phyloP scores from a whole-genome alignment of 306 rosid species.

The Sesbania bispinosa region DNA sequence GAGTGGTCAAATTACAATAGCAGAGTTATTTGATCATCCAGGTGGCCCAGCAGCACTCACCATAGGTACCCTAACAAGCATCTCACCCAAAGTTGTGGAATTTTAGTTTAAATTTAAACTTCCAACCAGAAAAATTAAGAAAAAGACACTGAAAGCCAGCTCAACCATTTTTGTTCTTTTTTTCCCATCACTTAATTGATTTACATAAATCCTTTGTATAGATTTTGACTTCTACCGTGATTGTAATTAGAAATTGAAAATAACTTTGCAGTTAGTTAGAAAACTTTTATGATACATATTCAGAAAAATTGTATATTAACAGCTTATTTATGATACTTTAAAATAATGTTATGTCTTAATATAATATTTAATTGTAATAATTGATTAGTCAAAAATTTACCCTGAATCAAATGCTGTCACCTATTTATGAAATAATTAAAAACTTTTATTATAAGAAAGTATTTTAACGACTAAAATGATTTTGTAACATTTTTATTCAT shows the following conservation, averaged over 20 bases:
- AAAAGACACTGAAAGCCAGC: background rate
- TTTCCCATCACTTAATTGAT: background rate
- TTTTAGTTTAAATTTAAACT: background rate
- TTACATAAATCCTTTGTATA: background rate
- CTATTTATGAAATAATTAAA: background rate
- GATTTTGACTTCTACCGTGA: background rate
- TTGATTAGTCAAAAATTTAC: too few species aligned
- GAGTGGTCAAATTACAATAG: slow-evolving; percentile 34
- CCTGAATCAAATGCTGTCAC: background rate
- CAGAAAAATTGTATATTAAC: too few species aligned
- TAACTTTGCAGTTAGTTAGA: too few species aligned
- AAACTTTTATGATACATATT: too few species aligned
- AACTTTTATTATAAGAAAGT: too few species aligned
- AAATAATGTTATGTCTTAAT: too few species aligned
- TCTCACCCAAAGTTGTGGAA: background rate
- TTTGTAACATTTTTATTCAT: too few species aligned
- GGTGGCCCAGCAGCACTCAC: slow-evolving; percentile 9
- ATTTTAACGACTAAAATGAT: too few species aligned
- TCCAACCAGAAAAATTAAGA: background rate
- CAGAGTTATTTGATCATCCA: background rate
- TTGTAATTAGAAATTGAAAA: background rate
- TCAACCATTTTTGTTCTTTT: background rate
- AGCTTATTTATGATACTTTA: too few species aligned
- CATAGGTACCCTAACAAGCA: background rate
- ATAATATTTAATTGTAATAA: too few species aligned